A percentile compares a stretch with the other conserved stretches of the same genome.
Conservation (phyloP, 768 basidiomycete species). For the Termitomyces sp. region DNA sequence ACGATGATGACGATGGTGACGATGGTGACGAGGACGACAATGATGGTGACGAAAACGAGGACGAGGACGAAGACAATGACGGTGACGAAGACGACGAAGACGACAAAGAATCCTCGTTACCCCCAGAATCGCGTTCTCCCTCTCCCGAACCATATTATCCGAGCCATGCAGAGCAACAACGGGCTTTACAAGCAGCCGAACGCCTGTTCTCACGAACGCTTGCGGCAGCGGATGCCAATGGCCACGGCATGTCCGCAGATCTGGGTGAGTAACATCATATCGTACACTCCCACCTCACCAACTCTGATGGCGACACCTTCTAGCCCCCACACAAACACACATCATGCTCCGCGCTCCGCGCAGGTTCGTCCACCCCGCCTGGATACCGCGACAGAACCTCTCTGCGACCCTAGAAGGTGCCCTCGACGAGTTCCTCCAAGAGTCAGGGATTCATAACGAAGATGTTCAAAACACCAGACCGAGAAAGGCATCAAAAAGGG, state of each 20-base stretch:
- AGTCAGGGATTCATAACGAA: constrained; percentile 22
- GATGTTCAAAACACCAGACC: background rate
- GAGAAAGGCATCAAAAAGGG: constrained; percentile 16
- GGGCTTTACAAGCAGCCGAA: constrained; percentile 24
- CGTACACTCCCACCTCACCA: background rate
- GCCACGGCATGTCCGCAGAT: constrained; percentile 24
- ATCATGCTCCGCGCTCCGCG: constrained; percentile 41
- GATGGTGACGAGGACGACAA: constrained; percentile 1
- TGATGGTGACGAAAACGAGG: background rate
- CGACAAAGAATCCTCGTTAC: background rate
- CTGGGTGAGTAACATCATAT: constrained; percentile 17
- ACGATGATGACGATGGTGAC: constrained; percentile 14
- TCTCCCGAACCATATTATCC: constrained; percentile 2
- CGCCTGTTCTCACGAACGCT: constrained; percentile 29
- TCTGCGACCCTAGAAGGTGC: constrained; percentile 30
- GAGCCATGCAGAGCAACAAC: constrained; percentile 21
- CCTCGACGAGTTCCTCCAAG: constrained; percentile 35
- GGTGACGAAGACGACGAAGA: background rate
- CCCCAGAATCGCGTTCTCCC: constrained; percentile 8
- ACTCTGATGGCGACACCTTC: background rate
- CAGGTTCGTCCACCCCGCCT: constrained; percentile 40
- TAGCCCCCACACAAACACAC: constrained; percentile 43
- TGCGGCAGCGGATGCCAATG: constrained; percentile 23
- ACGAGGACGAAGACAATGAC: background rate
- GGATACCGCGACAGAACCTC: constrained; percentile 42